phyloP scores from a whole-genome alignment of 495 filamentous ascomycete genomes.

The Pyronema domesticum region DNA sequence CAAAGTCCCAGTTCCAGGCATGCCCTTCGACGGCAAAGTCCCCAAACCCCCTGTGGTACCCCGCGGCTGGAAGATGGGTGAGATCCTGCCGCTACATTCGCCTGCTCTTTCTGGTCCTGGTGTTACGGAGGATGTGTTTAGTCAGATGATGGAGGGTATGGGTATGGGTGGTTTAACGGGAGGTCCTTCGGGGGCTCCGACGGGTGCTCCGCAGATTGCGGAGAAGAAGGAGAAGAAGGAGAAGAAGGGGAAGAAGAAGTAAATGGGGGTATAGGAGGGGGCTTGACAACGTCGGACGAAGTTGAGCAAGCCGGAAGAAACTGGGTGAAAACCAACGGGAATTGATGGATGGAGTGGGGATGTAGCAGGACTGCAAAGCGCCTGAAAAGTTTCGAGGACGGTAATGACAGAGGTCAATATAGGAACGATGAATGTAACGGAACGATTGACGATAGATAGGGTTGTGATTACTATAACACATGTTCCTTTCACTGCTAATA shows the following conservation, averaged over 20 bases:
- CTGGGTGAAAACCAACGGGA: too few relatives aligned
- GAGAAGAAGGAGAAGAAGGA: constrained; percentile 32
- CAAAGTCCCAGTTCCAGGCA: constrained; percentile 45
- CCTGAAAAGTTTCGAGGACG: too few relatives aligned
- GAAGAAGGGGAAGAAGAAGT: constrained; percentile 31
- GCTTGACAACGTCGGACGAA: too few relatives aligned
- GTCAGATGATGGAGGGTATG: constrained; percentile 97
- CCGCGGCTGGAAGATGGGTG: constrained; percentile 78
- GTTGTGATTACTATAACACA: too few relatives aligned
- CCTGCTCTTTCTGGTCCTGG: constrained; percentile 83
- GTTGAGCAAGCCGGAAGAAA: too few relatives aligned
- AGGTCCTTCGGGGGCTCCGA: constrained; percentile 25
- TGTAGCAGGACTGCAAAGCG: too few relatives aligned
- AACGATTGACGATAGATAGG: too few relatives aligned
- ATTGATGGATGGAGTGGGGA: too few relatives aligned
- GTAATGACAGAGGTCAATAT: too few relatives aligned
- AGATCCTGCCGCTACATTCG: constrained; percentile 66
- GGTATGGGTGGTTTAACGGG: constrained; percentile 35
- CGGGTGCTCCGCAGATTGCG: constrained; percentile 20
- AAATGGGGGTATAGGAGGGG: too few relatives aligned
- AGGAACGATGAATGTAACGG: too few relatives aligned
- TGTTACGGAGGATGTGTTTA: constrained; percentile 87
- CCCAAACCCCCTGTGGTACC: constrained; percentile 59
- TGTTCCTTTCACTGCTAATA: too few relatives aligned
- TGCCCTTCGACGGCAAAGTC: constrained; percentile 44